These are phyloP conservation scores for Aspergillus coremiiformis DNA, from an alignment of 495 filamentous ascomycete genomes.

Conservation along the genomic window DNA sequence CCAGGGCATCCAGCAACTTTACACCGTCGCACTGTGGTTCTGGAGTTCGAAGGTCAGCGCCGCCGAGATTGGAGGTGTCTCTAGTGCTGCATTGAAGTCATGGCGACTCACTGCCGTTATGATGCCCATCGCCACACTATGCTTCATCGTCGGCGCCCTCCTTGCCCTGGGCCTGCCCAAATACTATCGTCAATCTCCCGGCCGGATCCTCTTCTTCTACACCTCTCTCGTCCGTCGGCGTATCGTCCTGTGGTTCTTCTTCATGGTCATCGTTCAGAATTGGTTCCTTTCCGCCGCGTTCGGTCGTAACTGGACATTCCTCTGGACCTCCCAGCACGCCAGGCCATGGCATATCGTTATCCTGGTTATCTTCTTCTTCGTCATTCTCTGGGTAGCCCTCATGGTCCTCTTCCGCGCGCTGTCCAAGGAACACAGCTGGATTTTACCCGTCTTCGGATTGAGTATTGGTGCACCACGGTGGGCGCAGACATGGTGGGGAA, in stretches of 20 bases:
- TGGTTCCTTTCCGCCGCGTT: slow-evolving; percentile 45
- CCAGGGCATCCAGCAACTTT: slow-evolving; percentile 44
- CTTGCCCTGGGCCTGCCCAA: slow-evolving; percentile 41
- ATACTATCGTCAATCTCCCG: slow-evolving; percentile 54
- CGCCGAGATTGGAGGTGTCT: slow-evolving; percentile 26
- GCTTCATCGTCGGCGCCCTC: slow-evolving; percentile 36
- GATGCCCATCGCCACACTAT: slow-evolving; percentile 32
- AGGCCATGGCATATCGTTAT: slow-evolving; percentile 38
- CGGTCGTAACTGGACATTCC: slow-evolving; percentile 44
- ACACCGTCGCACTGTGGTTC: slow-evolving; percentile 46
- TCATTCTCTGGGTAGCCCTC: slow-evolving; percentile 36
- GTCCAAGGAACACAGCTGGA: slow-evolving; percentile 43
- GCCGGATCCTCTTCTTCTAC: slow-evolving; percentile 54
- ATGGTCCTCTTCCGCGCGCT: slow-evolving; percentile 34
- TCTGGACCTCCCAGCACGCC: slow-evolving; percentile 43
- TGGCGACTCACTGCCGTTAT: slow-evolving; percentile 40
- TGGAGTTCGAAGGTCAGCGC: slow-evolving; percentile 41
- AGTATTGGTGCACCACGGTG: slow-evolving; percentile 45
- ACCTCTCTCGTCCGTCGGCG: slow-evolving; percentile 40
- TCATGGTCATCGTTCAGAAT: slow-evolving; percentile 41
- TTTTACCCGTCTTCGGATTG: slow-evolving; percentile 43
- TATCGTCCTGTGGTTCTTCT: slow-evolving; percentile 44
- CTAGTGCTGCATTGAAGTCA: slow-evolving; percentile 31
- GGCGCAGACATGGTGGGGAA: slow-evolving; percentile 48
- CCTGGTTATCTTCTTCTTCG: slow-evolving; percentile 40